Evolutionary conservation across 305 asterid species (phyloP).

Genomic region (Fraxinus xanthoxyloides): DNA sequence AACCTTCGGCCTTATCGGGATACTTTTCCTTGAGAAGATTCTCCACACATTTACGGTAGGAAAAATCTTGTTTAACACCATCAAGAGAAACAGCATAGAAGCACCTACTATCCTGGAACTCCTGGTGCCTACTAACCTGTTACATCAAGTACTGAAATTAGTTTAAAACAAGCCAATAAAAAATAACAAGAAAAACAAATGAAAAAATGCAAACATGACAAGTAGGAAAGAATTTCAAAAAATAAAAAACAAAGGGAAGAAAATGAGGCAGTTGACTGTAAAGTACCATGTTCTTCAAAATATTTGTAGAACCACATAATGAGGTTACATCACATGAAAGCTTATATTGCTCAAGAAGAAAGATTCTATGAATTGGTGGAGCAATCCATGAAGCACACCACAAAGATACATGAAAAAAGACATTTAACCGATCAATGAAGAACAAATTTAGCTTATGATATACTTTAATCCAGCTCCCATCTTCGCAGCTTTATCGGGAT

Average conservation of each 20-base stretch:
- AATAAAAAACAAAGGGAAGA: background rate
- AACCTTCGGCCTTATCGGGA: constrained; percentile 68
- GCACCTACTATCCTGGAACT: constrained; percentile 79
- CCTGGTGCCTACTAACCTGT: constrained; percentile 68
- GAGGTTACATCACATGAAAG: background rate
- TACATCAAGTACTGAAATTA: constrained; percentile 19
- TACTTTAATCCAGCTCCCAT: constrained; percentile 75
- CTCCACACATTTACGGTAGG: constrained; percentile 77
- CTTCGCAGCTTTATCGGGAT: constrained; percentile 79
- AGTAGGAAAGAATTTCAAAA: background rate
- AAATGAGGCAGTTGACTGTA: background rate
- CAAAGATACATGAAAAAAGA: background rate
- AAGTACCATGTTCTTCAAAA: background rate
- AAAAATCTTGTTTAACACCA: constrained; percentile 74
- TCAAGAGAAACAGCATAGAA: constrained; percentile 69
- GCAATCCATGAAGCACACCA: background rate
- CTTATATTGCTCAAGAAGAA: background rate
- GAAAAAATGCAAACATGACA: background rate
- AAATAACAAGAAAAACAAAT: background rate
- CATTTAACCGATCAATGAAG: constrained; percentile 4
- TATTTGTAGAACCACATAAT: background rate
- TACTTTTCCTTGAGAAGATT: constrained; percentile 50
- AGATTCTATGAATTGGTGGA: background rate
- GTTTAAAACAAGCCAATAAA: constrained; percentile 4
- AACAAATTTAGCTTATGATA: constrained; percentile 41